Conservation (phyloP, 345 rosid species). For the Adansonia digitata region DNA sequence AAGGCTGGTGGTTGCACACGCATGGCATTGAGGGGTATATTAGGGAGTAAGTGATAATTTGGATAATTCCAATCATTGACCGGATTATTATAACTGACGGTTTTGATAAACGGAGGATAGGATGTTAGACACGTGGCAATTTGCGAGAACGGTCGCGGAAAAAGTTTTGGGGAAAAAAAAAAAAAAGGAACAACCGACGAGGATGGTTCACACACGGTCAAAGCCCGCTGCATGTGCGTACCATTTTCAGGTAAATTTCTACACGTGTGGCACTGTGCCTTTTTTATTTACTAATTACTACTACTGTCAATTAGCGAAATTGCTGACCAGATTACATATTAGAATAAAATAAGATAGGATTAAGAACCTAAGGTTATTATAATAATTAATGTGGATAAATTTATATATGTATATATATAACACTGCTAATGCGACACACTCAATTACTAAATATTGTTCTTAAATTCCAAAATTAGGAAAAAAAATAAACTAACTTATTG, state of each 20-base stretch:
- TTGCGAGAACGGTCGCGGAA: neutral
- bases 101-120: neutral
- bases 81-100: slow-evolving; percentile 12
- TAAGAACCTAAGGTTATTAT: neutral
- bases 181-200: neutral
- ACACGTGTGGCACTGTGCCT: neutral
- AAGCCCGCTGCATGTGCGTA: neutral
- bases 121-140: slow-evolving; percentile 25
- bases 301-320: too few relatives aligned
- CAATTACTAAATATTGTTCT: too few relatives aligned
- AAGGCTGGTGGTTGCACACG: slow-evolving; percentile 17
- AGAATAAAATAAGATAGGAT: neutral
- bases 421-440: too few relatives aligned
- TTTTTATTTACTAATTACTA: neutral
- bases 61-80: slow-evolving; percentile 29
- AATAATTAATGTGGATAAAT: too few relatives aligned
- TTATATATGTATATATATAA: too few relatives aligned
- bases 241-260: neutral
- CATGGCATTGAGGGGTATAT: slow-evolving; percentile 4
- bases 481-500: too few relatives aligned
- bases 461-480: too few relatives aligned
- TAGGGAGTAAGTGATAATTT: neutral
- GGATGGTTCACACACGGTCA: neutral
- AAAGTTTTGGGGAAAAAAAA: neutral
- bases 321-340: too few relatives aligned